phyloP scores from a whole-genome alignment of 75 land plant species.

The Selaginella tamariscina region DNA sequence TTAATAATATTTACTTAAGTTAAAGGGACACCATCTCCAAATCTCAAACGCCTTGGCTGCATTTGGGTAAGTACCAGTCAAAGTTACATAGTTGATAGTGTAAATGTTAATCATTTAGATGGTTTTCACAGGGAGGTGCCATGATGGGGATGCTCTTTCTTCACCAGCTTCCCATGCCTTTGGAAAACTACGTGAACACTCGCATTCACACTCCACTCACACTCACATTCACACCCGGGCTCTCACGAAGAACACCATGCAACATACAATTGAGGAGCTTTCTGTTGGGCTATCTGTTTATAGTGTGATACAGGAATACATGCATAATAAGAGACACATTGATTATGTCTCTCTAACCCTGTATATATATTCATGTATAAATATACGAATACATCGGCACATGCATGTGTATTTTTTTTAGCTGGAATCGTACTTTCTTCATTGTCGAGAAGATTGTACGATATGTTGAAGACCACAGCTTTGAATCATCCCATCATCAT shows the following conservation, averaged over 20 bases:
- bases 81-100: background rate
- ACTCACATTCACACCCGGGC: slow-evolving; percentile 17
- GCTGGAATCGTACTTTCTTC: slow-evolving; percentile 76
- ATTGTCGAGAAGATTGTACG: slow-evolving; percentile 91
- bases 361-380: too few species aligned
- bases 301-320: slow-evolving; percentile 29
- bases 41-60: slow-evolving; percentile 64
- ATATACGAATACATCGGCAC: too few species aligned
- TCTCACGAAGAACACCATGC: slow-evolving; percentile 41
- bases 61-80: slow-evolving; percentile 76
- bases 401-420: slow-evolving; percentile 31
- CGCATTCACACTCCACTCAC: slow-evolving; percentile 2
- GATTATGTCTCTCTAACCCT: too few species aligned
- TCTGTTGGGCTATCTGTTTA: slow-evolving; percentile 76
- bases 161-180: slow-evolving; percentile 95
- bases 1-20: slow-evolving; percentile 26
- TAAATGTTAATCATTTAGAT: background rate
- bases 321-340: background rate
- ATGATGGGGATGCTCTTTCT: slow-evolving; percentile 98
- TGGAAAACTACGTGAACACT: slow-evolving; percentile 29
- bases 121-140: slow-evolving; percentile 68
- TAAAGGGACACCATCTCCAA: slow-evolving; percentile 75
- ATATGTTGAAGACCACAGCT: slow-evolving; percentile 55
- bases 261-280: slow-evolving; percentile 72
- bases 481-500: slow-evolving; percentile 34